A percentile compares a stretch with the other conserved stretches of the same genome.
phyloP scores from a whole-genome alignment of 192 early-diverging fungal species.

The Jimgerdemannia flammicorona region DNA sequence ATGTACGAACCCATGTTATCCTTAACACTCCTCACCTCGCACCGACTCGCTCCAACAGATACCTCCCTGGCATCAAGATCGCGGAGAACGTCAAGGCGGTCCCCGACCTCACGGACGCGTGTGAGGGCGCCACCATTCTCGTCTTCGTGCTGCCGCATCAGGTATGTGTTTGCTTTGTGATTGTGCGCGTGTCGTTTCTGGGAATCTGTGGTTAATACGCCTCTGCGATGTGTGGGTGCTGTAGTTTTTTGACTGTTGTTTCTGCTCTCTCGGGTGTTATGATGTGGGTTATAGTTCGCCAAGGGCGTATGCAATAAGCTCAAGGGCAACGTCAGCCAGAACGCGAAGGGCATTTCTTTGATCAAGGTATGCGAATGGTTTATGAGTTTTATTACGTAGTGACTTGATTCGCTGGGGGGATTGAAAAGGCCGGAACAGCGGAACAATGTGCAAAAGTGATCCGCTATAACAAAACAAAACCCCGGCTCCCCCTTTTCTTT shows the following conservation, averaged over 20 bases:
- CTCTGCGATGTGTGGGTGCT: too few species aligned
- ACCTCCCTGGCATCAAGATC: constrained; percentile 81
- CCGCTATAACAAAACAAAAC: too few species aligned
- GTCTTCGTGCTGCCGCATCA: constrained; percentile 96
- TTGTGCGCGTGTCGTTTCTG: too few species aligned
- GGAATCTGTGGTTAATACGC: too few species aligned
- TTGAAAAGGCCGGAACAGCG: too few species aligned
- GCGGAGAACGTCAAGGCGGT: constrained; percentile 85
- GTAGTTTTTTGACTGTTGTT: too few species aligned
- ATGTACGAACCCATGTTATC: neutral
- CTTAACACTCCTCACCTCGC: neutral
- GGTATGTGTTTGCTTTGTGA: constrained; percentile 24
- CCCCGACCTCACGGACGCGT: constrained; percentile 75
- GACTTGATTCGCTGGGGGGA: too few species aligned
- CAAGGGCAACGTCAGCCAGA: constrained; percentile 61
- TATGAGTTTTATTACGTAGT: too few species aligned
- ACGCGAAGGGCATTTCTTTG: constrained; percentile 88
- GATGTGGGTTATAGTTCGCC: constrained; percentile 58
- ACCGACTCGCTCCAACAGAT: constrained; percentile 11
- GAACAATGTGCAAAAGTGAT: too few species aligned
- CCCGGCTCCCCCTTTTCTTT: neutral
- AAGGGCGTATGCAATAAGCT: constrained; percentile 78
- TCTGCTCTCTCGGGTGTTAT: neutral
- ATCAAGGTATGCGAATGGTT: constrained; percentile 66
- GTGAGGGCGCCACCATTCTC: constrained; percentile 82